These are phyloP conservation scores for Apiosordaria backusii DNA, from an alignment of 495 filamentous ascomycete species.

Conservation along the genomic window DNA sequence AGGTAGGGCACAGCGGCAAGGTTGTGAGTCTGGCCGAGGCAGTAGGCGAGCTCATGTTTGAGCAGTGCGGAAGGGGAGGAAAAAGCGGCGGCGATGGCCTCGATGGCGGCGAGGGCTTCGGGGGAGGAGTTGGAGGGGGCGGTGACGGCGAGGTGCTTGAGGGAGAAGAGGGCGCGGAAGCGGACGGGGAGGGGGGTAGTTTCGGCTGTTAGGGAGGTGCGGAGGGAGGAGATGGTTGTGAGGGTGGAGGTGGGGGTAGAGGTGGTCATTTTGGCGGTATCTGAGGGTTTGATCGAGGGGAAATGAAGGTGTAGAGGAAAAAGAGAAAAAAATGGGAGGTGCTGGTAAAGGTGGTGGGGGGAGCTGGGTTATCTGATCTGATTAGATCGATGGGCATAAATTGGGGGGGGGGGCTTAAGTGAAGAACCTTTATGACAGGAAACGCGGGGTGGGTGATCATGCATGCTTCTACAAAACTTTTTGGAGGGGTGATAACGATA, in stretches of 20 bases:
- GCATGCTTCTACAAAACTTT: constrained; percentile 15
- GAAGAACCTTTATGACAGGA: not conserved
- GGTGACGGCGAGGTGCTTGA: constrained; percentile 84
- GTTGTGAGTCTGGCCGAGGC: constrained; percentile 85
- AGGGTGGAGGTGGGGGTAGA: constrained; percentile 10
- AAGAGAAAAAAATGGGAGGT: constrained; percentile 18
- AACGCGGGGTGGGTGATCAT: constrained; percentile 14
- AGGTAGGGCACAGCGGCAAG: constrained; percentile 68
- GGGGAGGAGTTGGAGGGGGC: constrained; percentile 39
- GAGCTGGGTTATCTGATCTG: constrained; percentile 1
- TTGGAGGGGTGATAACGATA: constrained; percentile 25
- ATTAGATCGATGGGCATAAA: not conserved
- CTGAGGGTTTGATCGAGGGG: not conserved
- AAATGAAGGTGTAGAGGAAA: not conserved
- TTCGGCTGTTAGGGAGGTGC: constrained; percentile 74
- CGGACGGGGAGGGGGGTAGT: constrained; percentile 76
- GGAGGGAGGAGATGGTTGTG: constrained; percentile 56
- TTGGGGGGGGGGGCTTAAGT: not conserved
- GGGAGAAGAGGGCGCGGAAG: constrained; percentile 95
- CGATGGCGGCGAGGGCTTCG: constrained; percentile 69
- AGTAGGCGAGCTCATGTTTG: constrained; percentile 97
- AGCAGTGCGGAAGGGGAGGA: constrained; percentile 77
- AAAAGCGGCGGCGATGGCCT: constrained; percentile 90
- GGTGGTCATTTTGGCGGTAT: constrained; percentile 7
- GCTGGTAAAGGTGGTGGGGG: constrained; percentile 16